These are phyloP conservation scores for Metarhizium robertsii DNA, from an alignment of 2,329 filamentous ascomycete genomes.

Conservation along the genomic window DNA sequence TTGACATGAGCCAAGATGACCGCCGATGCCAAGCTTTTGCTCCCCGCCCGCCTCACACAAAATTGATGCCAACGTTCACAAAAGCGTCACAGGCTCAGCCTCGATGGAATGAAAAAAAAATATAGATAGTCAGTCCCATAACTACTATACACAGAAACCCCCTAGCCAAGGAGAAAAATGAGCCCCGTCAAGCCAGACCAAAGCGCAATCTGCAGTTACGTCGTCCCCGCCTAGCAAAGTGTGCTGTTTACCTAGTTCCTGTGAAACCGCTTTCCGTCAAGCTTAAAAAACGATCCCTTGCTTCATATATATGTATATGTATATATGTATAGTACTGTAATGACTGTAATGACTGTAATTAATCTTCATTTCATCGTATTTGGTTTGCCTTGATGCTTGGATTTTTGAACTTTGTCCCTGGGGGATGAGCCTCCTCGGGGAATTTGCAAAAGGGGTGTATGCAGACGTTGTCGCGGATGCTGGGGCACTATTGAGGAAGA, in stretches of 20 bases:
- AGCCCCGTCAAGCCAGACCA: too few species aligned
- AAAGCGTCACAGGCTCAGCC: too few species aligned
- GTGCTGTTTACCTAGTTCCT: too few species aligned
- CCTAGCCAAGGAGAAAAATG: background rate
- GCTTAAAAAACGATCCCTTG: background rate
- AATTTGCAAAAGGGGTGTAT: conserved; percentile 48
- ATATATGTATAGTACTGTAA: background rate
- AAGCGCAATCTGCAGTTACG: background rate
- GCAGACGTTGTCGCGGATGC: conserved; percentile 40
- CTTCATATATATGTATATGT: background rate
- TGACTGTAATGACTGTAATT: background rate
- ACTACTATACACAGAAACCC: too few species aligned
- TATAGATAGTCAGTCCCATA: too few species aligned
- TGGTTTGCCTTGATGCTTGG: conserved; percentile 24
- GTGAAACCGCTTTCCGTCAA: background rate
- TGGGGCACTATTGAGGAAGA: conserved; percentile 37
- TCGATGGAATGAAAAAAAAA: too few species aligned
- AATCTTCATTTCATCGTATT: background rate
- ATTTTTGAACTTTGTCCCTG: conserved; percentile 42
- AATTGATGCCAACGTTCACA: too few species aligned
- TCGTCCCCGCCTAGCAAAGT: background rate
- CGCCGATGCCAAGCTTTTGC: too few species aligned
- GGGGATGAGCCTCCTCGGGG: conserved; percentile 41
- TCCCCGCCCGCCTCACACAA: too few species aligned
- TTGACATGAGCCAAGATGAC: too few species aligned